Conservation (phyloP, 345 rosid species). For the Laguncularia racemosa region DNA sequence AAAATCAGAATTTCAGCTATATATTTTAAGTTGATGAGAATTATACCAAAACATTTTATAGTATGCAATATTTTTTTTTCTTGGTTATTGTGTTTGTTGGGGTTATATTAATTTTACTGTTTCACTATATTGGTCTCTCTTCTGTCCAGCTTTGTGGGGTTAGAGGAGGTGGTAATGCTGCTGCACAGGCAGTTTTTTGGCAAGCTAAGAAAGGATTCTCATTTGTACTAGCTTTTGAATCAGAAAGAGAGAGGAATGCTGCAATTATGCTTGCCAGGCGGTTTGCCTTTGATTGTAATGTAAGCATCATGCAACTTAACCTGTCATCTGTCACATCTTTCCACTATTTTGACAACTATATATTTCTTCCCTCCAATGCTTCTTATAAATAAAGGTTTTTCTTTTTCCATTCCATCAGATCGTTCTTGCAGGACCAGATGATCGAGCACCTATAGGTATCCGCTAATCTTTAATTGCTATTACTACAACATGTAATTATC, state of each 20-base stretch:
- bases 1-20: no score
- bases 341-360: not conserved
- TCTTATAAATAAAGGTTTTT: not conserved
- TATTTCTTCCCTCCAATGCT: not conserved
- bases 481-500: no score
- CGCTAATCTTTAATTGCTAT: no score
- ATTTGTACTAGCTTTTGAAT: conserved; percentile 83
- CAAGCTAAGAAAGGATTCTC: conserved; percentile 68
- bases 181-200: conserved; percentile 94
- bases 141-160: conserved; percentile 80
- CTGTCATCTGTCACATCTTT: not conserved
- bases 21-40: no score
- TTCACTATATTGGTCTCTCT: conserved; percentile 5
- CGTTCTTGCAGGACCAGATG: conserved; percentile 58
- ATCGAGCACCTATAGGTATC: conserved; percentile 24
- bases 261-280: conserved; percentile 93
- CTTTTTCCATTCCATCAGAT: conserved; percentile 26
- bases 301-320: conserved; percentile 27
- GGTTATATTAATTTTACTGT: not conserved
- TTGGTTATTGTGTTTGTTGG: not conserved
- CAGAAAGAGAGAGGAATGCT: conserved; percentile 85
- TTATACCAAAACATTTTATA: no score
- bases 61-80: not conserved
- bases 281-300: conserved; percentile 95
- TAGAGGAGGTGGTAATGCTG: conserved; percentile 98